Conservation (phyloP, 768 basidiomycete genomes). For the Lanmaoa rubissima region DNA sequence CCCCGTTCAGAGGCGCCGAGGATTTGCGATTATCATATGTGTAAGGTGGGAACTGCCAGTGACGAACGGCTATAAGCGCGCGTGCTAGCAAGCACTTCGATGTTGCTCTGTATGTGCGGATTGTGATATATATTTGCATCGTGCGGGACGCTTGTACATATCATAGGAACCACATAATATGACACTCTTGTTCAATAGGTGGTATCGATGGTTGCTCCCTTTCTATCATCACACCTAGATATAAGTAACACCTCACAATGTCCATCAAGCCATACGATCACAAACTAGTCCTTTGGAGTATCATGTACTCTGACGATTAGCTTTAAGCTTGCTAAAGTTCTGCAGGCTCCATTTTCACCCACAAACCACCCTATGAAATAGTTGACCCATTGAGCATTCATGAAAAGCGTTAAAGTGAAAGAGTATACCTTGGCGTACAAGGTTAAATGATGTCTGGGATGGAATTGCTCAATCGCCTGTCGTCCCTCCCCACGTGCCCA, state of each 20-base stretch:
- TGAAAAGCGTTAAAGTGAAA: background rate
- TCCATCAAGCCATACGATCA: background rate
- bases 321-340: slow-evolving; percentile 9
- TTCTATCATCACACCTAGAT: background rate
- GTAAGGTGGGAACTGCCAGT: background rate
- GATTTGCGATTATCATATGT: background rate
- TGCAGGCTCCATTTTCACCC: slow-evolving; percentile 42
- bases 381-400: background rate
- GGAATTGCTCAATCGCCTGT: slow-evolving; percentile 24
- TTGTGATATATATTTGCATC: background rate
- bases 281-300: background rate
- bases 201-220: no score
- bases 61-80: no score
- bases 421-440: slow-evolving; percentile 36
- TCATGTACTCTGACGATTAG: background rate
- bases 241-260: background rate
- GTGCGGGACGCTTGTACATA: background rate
- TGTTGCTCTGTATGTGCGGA: background rate
- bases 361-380: slow-evolving; percentile 41
- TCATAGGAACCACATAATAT: background rate
- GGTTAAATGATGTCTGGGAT: slow-evolving; percentile 31
- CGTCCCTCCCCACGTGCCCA: slow-evolving; percentile 29
- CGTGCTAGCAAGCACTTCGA: background rate
- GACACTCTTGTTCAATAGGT: background rate
- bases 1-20: background rate